phyloP scores from a whole-genome alignment of 768 basidiomycete species.

The Leccinum broughii region DNA sequence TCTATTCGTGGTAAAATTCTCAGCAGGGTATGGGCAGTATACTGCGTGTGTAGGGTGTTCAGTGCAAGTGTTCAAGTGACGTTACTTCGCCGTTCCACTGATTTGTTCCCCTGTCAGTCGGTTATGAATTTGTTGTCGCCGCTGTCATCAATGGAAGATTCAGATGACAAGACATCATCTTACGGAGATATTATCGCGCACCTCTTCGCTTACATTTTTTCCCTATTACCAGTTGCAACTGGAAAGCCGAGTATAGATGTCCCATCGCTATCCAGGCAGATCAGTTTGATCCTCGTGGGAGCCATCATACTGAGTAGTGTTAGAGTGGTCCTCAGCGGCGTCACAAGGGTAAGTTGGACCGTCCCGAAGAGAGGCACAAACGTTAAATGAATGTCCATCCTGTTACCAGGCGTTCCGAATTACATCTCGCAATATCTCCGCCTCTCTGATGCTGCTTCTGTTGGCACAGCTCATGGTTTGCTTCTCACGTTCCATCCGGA shows the following conservation, averaged over 20 bases:
- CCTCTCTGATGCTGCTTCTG: conserved; percentile 73
- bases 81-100: conserved; percentile 14
- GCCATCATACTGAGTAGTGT: conserved; percentile 75
- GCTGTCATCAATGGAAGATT: conserved; percentile 27
- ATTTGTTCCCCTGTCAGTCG: conserved; percentile 28
- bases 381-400: background rate
- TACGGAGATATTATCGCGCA: conserved; percentile 46
- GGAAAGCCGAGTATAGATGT: conserved; percentile 35
- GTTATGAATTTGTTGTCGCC: conserved; percentile 36
- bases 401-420: conserved; percentile 54
- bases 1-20: conserved; percentile 58
- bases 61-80: conserved; percentile 46
- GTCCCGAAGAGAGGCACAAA: conserved; percentile 2
- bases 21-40: conserved; percentile 59
- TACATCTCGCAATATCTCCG: conserved; percentile 67
- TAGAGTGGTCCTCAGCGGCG: conserved; percentile 65
- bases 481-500: conserved; percentile 14
- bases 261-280: conserved; percentile 48
- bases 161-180: conserved; percentile 38
- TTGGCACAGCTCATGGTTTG: conserved; percentile 82
- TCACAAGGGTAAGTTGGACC: conserved; percentile 49
- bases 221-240: conserved; percentile 37
- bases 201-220: conserved; percentile 40
- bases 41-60: conserved; percentile 63
- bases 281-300: conserved; percentile 72